Conservation (phyloP, 495 filamentous ascomycete species). For the Hyaloscypha bicolor region DNA sequence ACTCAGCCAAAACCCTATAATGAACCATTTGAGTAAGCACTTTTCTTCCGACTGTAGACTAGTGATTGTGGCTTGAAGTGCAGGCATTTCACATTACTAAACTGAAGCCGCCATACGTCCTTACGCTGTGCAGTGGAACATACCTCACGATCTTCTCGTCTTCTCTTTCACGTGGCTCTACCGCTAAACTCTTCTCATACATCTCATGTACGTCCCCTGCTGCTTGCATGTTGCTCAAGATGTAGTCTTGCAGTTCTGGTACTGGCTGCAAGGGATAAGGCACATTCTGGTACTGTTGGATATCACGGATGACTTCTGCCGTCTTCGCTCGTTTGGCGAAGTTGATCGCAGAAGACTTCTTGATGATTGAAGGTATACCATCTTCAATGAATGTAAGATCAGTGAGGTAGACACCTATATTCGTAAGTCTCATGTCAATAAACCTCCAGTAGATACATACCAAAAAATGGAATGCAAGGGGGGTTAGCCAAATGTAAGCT, state of each 20-base stretch:
- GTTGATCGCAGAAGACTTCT: conserved; percentile 94
- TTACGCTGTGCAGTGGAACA: conserved; percentile 33
- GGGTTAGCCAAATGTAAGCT: conserved; percentile 89
- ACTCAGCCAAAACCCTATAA: conserved; percentile 39
- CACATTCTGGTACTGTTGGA: conserved; percentile 97
- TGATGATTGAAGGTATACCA: conserved; percentile 92
- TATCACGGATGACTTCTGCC: conserved; percentile 95
- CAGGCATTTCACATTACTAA: conserved; percentile 13
- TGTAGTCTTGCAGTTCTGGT: conserved; percentile 93
- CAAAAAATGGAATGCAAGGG: conserved; percentile 97
- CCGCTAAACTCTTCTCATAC: conserved; percentile 91
- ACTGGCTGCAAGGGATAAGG: conserved; percentile 89
- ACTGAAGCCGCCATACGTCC: conserved; percentile 19
- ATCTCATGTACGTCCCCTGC: conserved; percentile 97
- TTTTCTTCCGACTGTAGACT: conserved; percentile 19
- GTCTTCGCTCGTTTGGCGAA: conserved; percentile 98
- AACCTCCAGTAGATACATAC: conserved; percentile 51
- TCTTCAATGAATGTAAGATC: conserved; percentile 99
- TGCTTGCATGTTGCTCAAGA: conserved; percentile 89
- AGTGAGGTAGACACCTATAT: conserved; percentile 88
- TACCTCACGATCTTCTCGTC: conserved; percentile 78
- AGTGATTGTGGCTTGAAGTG: conserved; percentile 16
- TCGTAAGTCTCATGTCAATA: conserved; percentile 18
- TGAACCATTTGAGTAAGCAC: conserved; percentile 31
- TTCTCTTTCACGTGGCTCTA: conserved; percentile 94